Percentiles rank a stretch among this genome's conserved stretches.
Conservation (phyloP, 1,284 basidiomycete species). For the Neonothopanus nambi region DNA sequence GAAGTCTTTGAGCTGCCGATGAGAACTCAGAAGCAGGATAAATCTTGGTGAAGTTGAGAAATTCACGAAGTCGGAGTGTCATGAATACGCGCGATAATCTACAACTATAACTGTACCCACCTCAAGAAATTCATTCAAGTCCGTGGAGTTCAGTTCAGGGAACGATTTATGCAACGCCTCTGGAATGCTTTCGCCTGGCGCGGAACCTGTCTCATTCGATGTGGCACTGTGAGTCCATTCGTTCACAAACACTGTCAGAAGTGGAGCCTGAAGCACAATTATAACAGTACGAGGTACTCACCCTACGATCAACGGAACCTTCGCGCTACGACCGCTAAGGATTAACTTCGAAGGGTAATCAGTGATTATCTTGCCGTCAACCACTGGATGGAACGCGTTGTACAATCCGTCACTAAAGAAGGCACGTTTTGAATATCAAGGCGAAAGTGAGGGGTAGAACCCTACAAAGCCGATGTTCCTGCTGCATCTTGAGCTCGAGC, state of each 20-base stretch:
- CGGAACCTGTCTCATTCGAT: slow-evolving; percentile 14
- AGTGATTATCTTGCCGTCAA: slow-evolving; percentile 50
- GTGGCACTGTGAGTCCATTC: slow-evolving; percentile 11
- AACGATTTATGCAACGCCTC: slow-evolving; percentile 7
- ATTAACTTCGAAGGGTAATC: slow-evolving; percentile 49
- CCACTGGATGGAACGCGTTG: slow-evolving; percentile 39
- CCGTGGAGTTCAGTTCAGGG: slow-evolving; percentile 2
- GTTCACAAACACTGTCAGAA: background rate
- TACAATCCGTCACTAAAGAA: slow-evolving; percentile 38
- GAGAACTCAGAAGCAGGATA: slow-evolving; percentile 33
- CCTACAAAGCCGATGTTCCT: slow-evolving; percentile 10
- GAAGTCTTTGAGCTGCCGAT: slow-evolving; percentile 38
- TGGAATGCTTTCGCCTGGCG: slow-evolving; percentile 10
- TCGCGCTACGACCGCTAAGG: slow-evolving; percentile 40
- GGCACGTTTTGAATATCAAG: background rate
- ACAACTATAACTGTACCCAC: background rate
- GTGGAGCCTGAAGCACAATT: too few species aligned
- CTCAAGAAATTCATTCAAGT: slow-evolving; percentile 10
- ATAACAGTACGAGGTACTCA: slow-evolving; percentile 27
- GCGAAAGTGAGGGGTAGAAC: background rate
- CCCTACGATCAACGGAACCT: slow-evolving; percentile 61
- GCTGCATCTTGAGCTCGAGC: slow-evolving; percentile 57
- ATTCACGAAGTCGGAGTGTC: too few species aligned
- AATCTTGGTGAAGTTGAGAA: background rate
- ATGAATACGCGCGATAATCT: too few species aligned